These are phyloP conservation scores for Infundibulicybe gibba DNA, from an alignment of 768 basidiomycete genomes.

Conservation along the genomic window DNA sequence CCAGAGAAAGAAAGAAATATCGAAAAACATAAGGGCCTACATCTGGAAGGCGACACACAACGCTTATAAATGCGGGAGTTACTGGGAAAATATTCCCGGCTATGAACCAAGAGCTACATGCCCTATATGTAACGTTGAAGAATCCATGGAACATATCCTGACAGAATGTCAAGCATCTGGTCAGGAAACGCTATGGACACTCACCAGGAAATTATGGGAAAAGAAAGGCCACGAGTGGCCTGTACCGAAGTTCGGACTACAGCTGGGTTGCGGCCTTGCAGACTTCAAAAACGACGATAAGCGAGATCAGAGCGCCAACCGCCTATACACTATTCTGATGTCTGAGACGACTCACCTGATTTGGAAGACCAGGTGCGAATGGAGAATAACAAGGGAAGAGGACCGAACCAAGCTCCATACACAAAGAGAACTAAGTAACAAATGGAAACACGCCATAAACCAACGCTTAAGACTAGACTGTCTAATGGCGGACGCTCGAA, in stretches of 20 bases:
- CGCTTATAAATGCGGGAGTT: slow-evolving; percentile 16
- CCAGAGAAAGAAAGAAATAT: background rate
- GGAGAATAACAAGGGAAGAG: slow-evolving; percentile 11
- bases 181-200: slow-evolving; percentile 9
- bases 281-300: no score
- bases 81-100: slow-evolving; percentile 16
- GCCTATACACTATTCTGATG: slow-evolving; percentile 19
- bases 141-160: slow-evolving; percentile 25
- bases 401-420: slow-evolving; percentile 5
- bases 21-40: slow-evolving; percentile 6
- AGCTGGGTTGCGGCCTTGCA: slow-evolving; percentile 11
- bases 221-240: background rate
- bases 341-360: slow-evolving; percentile 24
- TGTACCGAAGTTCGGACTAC: slow-evolving; percentile 7
- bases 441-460: slow-evolving; percentile 14
- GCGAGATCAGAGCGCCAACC: background rate
- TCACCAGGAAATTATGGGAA: slow-evolving; percentile 13
- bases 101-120: slow-evolving; percentile 10
- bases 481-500: background rate
- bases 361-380: slow-evolving; percentile 22
- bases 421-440: background rate
- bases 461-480: slow-evolving; percentile 12
- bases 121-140: slow-evolving; percentile 7
- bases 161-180: slow-evolving; percentile 11
- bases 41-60: slow-evolving; percentile 20